Evolutionary conservation across 768 basidiomycete genomes (phyloP).

Genomic region (Russula ochroleuca): DNA sequence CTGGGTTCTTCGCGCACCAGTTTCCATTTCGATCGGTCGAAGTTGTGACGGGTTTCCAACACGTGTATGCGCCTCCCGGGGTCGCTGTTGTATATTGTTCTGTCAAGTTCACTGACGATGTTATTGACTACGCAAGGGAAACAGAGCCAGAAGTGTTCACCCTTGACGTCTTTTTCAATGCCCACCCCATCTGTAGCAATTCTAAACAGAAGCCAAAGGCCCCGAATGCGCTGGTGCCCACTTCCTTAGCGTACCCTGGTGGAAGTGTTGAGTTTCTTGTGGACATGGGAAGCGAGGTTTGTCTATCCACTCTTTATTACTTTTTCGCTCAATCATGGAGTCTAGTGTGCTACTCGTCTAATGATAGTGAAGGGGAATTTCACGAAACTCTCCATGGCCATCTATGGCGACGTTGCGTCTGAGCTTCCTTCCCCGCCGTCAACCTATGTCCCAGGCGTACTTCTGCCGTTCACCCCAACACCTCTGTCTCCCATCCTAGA

Average conservation of each 20-base stretch:
- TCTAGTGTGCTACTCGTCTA: conserved; percentile 66
- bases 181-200: conserved; percentile 46
- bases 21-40: background rate
- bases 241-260: conserved; percentile 66
- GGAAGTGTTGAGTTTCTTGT: conserved; percentile 61
- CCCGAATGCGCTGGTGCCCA: conserved; percentile 68
- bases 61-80: background rate
- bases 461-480: conserved; percentile 36
- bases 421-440: conserved; percentile 39
- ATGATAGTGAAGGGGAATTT: conserved; percentile 81
- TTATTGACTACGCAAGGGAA: conserved; percentile 38
- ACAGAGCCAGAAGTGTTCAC: conserved; percentile 74
- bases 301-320: conserved; percentile 27
- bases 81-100: background rate
- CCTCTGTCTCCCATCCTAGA: conserved; percentile 53
- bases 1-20: conserved; percentile 1
- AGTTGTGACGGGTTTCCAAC: background rate
- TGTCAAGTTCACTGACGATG: background rate
- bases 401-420: conserved; percentile 51
- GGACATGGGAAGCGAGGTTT: conserved; percentile 65
- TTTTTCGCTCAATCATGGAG: conserved; percentile 8
- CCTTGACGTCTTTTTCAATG: conserved; percentile 72
- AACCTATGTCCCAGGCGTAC: conserved; percentile 41
- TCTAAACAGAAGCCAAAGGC: conserved; percentile 57
- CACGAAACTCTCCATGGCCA: conserved; percentile 57